Base-by-base conservation (phyloP, 2,329 filamentous ascomycete species). In the Fusarium tjaetaba region DNA sequence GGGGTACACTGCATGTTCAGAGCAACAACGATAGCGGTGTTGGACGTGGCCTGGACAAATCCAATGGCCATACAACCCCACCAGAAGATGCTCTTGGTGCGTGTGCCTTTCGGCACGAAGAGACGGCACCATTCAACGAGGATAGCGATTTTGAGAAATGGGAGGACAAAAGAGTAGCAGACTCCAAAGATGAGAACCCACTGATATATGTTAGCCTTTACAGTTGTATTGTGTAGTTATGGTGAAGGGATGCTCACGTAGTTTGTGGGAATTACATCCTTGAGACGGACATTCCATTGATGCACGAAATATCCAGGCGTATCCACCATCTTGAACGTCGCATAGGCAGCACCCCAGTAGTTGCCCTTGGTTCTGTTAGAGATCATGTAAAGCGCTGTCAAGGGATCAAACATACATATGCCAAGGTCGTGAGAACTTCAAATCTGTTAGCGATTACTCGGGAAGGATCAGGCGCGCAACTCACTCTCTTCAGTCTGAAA, bases 121-220 rank as follows among this genome's bases (percentile, higher is more conserved):
- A 84, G 70, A 11, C 80, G 77, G n/a, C 76, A 78, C 84, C 85
- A 86, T 61, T 86, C 83, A 14, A 84, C 51, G 18, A 86, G 77
- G 52, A 86, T 85, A 18, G 82, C 81, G 5, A 77, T 78, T 63
- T 85, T 86, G 58, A 85, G 68, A 11, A 84, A 76, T 1, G 82
- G 80, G 3, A 85, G 79, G 24, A 80, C 78, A 39, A 80, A 77
- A 0, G 79, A 81, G 68, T 85, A 85, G 64, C 74, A 80, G 70
- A 75, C 72, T 55, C 82, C 81, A 64, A 77, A 80, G 36, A 83
- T 57, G 39, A 82, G 77, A 42, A 84, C 77, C 26, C 78, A 74
- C 76, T 82, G 51, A 9, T n/a, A 42, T 11, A 30, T 20, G 39
- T 70, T 14, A 71, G 65, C 16, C 4, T 34, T 32, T 24, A 3